Evolutionary conservation across 257 asterid species (phyloP), one percentile per base, ranked within the genome.

Genomic region (Agastache rugosa): DNA sequence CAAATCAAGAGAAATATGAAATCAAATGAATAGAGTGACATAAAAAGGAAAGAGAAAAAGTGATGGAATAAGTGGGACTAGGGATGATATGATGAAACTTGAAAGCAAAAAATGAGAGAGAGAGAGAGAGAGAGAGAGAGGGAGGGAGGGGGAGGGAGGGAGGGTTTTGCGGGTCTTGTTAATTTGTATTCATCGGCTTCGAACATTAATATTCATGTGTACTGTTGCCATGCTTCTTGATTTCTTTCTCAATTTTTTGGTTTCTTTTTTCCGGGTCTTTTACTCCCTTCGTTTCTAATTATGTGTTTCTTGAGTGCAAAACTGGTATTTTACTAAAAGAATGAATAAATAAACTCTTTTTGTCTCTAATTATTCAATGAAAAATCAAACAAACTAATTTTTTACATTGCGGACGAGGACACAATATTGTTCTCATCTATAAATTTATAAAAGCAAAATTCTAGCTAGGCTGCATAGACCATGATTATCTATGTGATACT

Each of bases 91-190:
- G 35, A 67, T 12, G 47, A n/a, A 42, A 71, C 45, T 27, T 59
- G 20, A 15, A 14, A 12, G 17, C 63, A 59, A 44, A 72, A 20
- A n/a, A 22, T 31, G 23, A 67, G 20, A 25, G 27, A 14, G 56
- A 48, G 19, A 58, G 27, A 55, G 56, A 22, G 8, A 31, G 37
- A 31, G 37, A 31, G 56, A 22, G 8, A 31, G 37, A 31, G 37
- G 5, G 23, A 67, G 20, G 15, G 27, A 14, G 56, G 29, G 19
- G 42, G 27, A 55, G 56, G 14, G 8, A 31, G 37, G 5, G 37
- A 31, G 37, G 9, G 25, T 17, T 51, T 51, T 67, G 61, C 17
- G 72, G 27, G 47, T 58, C 19, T 39, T 71, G 67, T 56, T n/a
- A n/a, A n/a, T n/a, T 58, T 22, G 20, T 11, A 47, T 53, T n/a